Percentiles rank a stretch among this genome's conserved stretches.
These are phyloP conservation scores for Camelina sativa DNA, from an alignment of 345 rosid genomes.

Conservation along the genomic window DNA sequence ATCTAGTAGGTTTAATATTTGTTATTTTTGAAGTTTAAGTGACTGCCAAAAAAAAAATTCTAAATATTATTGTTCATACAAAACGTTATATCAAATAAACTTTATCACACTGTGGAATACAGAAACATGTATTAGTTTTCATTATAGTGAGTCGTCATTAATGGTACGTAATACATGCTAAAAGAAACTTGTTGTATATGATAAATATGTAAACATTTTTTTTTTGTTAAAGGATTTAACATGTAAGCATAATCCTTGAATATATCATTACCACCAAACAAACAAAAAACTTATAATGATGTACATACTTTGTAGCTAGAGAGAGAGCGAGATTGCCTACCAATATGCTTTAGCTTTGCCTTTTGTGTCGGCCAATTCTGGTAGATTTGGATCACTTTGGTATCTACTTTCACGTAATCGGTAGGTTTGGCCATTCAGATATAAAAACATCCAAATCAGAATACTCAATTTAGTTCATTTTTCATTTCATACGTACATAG, in stretches of 20 bases:
- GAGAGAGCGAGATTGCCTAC: conserved; percentile 29
- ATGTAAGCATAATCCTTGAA: background rate
- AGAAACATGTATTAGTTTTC: too few species aligned
- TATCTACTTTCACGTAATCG: conserved; percentile 33
- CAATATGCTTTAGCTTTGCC: conserved; percentile 25
- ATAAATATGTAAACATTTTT: conserved; percentile 13
- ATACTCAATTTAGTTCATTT: conserved; percentile 6
- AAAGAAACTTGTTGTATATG: conserved; percentile 7
- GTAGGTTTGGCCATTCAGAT: conserved; percentile 41
- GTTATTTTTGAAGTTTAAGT: too few species aligned
- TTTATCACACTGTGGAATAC: too few species aligned
- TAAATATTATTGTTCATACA: too few species aligned
- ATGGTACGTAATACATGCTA: conserved; percentile 1
- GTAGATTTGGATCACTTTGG: conserved; percentile 36
- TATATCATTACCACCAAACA: background rate
- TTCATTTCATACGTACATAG: background rate
- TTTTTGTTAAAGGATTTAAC: too few species aligned
- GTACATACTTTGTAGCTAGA: too few species aligned
- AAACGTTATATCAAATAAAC: too few species aligned
- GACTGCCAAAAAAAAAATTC: too few species aligned
- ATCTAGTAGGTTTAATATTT: too few species aligned
- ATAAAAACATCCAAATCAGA: conserved; percentile 31
- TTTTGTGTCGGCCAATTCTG: conserved; percentile 41
- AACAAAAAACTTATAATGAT: background rate
- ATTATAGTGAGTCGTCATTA: too few species aligned